Evolutionary conservation across 73 alveolate species (phyloP), one percentile per base, ranked within the genome.

Genomic region (Tetrahymena malaccensis): DNA sequence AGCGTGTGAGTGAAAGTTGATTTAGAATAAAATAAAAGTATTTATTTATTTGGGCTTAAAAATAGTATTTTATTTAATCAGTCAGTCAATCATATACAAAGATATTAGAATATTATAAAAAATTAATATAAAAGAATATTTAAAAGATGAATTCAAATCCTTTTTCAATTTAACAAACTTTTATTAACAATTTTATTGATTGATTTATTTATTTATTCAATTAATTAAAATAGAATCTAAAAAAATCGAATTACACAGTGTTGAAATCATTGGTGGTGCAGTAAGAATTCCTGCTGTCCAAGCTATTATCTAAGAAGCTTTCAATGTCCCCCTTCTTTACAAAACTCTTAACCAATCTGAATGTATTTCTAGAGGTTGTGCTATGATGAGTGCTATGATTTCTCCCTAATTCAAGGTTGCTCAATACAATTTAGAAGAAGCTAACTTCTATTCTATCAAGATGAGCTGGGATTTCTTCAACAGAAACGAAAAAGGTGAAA

Each of bases 311-410:
- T 97, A 98, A 96, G 98, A 98, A 94, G 97, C 97, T n/a, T 97
- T 99, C 97, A 97, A 98, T 93, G 97, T 97, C 85, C 99, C 98
- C 94, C 85, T 93, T 40, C 99, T 98, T 35, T 96, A 98, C 94
- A 98, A 99, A 96, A 99, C 99, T 33, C 98, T 99, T 96, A 98
- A 99, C 93, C 98, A 99, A 34, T 99, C 98, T 85, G 99, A 99
- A 97, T 97, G 99, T 35, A 99, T 99, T 31, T 99, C 99, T 3
- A 97, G 99, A 95, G 99, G 99, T 17, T 98, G 99, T 96, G 98
- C 99, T 11, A 98, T 99, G 94, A 98, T 96, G 98, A 99, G 99
- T 16, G 99, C 99, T 93, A 99, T 99, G 99, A 96, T 97, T 94
- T 96, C 99, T 93, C 99, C 99, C 12, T 96, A 98, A 93, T 99